Evolutionary conservation across 345 rosid genomes (phyloP).

Genomic region (Garcia nutans): DNA sequence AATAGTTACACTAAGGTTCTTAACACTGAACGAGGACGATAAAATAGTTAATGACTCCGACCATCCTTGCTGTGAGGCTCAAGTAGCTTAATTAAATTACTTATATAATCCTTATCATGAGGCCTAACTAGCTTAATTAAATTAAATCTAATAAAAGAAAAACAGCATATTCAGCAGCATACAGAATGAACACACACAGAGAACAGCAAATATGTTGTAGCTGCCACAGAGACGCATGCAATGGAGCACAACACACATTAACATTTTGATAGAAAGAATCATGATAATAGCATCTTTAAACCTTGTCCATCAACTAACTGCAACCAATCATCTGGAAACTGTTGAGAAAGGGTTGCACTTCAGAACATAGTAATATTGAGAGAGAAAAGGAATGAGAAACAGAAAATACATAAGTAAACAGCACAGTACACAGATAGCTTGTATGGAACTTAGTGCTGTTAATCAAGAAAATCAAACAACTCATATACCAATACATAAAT

Average conservation of each 20-base stretch:
- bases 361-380: neutral
- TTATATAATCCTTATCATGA: no score
- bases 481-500: neutral
- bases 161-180: neutral
- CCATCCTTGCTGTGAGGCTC: no score
- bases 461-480: neutral
- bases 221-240: neutral
- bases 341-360: neutral
- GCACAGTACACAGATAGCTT: neutral
- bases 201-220: neutral
- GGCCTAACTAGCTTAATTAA: no score
- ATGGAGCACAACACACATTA: neutral
- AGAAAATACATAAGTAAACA: neutral
- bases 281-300: neutral
- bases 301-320: neutral
- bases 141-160: neutral
- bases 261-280: neutral
- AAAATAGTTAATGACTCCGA: no score
- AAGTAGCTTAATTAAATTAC: neutral
- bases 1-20: no score
- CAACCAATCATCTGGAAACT: neutral
- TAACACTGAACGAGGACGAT: no score
- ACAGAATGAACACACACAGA: neutral
- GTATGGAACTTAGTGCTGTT: neutral
- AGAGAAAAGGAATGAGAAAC: neutral